phyloP scores from a whole-genome alignment of 805 yeast genomes.

The Metschnikowia chrysomelidarum region DNA sequence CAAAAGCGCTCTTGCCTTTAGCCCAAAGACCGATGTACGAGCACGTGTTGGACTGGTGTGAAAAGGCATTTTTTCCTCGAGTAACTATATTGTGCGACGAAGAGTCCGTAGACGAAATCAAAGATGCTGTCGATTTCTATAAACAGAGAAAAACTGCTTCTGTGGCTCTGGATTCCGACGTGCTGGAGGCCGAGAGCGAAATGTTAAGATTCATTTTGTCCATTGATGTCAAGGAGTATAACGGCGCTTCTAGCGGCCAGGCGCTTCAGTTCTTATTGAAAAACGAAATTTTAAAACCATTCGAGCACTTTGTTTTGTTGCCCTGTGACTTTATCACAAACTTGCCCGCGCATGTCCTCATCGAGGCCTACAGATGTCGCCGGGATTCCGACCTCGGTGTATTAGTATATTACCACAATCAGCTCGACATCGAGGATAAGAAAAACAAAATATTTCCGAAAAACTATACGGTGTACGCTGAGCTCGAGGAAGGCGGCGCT shows the following conservation, averaged over 20 bases:
- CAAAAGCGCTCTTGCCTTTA: constrained; percentile 86
- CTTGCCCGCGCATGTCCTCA: constrained; percentile 82
- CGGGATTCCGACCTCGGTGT: constrained; percentile 68
- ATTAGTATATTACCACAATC: constrained; percentile 73
- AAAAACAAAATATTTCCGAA: constrained; percentile 56
- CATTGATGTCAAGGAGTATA: constrained; percentile 24
- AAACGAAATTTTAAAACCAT: constrained; percentile 36
- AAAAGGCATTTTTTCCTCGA: constrained; percentile 70
- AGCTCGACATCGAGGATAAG: constrained; percentile 74
- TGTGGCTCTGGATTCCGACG: constrained; percentile 12
- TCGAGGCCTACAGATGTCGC: constrained; percentile 78
- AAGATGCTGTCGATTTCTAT: constrained; percentile 48
- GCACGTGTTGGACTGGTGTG: constrained; percentile 92
- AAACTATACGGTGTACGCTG: constrained; percentile 66
- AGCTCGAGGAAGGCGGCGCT: constrained; percentile 40
- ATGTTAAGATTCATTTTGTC: constrained; percentile 19
- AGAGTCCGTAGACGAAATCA: constrained; percentile 47
- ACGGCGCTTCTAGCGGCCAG: constrained; percentile 54
- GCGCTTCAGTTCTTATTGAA: constrained; percentile 49
- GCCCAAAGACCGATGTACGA: constrained; percentile 88
- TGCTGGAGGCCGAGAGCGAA: constrained; percentile 18
- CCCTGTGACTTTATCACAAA: constrained; percentile 96
- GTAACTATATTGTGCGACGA: constrained; percentile 61
- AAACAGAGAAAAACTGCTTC: constrained; percentile 34
- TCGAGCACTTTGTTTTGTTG: constrained; percentile 59